Base-by-base conservation (phyloP, 2,329 filamentous ascomycete genomes). In the Fusarium protoensiforme region DNA sequence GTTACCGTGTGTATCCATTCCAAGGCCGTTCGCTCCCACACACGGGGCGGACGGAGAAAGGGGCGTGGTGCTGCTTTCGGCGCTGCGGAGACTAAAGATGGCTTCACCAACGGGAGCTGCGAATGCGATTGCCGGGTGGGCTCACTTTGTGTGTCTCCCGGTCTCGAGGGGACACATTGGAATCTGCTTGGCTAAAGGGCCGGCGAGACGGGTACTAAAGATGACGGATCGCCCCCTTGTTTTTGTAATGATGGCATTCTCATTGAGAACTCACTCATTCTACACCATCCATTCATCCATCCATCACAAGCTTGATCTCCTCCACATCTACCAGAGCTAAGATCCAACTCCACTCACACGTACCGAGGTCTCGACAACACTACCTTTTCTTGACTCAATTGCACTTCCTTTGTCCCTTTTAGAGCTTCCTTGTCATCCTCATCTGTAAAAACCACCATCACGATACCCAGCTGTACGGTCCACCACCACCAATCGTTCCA, bases 61-160 rank as follows among this genome's bases (percentile, higher is more conserved):
- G 48, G 64, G 67, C 56, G 54, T 60, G 63, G 59, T 61, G 54
- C 68, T 61, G 54, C 68, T 63, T 70, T 76, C 73, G 75, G 75
- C 61, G 69, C 46, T 77, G 64, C 73, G 75, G 75, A 77, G 68
- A 57, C 58, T 63, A 63, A 29, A 58, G 54, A 38, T 62, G 58
- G 36, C 56, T 65, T 71, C 68, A 57, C 51, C 69, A 71, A 60
- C 59, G 36, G 31, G 31, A 66, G 69, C 57, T 66, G 60, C 46
- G 57, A 58, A 74, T 71, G 68, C 43, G 24, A 24, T 24, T 24
- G 24, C 24, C 24, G 59, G 51, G 65, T 64, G 61, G 62, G 27
- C 64, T 60, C 39, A 35, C 13, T 35, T 35, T 57, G 22, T 35
- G 36, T 22, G 33, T 35, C n/a, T 22, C 39, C 14, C 38, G 56